These are phyloP conservation scores for Trichoderma cornu-damae DNA, from an alignment of 2,329 filamentous ascomycete species.

Conservation along the genomic window DNA sequence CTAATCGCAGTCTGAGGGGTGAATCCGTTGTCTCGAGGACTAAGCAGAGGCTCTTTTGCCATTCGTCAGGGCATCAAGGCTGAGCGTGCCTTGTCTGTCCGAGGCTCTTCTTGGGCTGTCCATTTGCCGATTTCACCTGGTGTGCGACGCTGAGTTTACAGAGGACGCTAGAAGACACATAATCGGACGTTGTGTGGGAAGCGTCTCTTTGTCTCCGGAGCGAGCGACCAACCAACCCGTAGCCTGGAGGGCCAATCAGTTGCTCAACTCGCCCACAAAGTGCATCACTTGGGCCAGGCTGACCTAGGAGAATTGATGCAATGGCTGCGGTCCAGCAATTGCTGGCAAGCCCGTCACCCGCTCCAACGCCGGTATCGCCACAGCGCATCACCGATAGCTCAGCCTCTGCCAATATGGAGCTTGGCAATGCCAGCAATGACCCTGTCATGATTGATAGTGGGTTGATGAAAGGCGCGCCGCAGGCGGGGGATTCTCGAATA, in stretches of 20 bases:
- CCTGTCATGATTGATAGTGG: slow-evolving; percentile 34
- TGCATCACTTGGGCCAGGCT: not conserved
- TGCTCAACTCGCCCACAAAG: not conserved
- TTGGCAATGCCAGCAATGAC: slow-evolving; percentile 35
- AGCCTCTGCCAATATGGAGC: slow-evolving; percentile 28
- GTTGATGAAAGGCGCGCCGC: slow-evolving; percentile 43
- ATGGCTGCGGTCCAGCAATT: slow-evolving; percentile 40
- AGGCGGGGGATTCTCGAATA: slow-evolving; percentile 52
- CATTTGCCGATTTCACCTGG: slow-evolving; percentile 1
- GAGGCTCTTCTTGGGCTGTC: not conserved
- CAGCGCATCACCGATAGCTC: slow-evolving; percentile 26
- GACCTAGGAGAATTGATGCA: not conserved
- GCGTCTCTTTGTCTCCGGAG: slow-evolving; percentile 8
- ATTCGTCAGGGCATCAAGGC: not conserved
- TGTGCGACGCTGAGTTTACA: slow-evolving; percentile 11
- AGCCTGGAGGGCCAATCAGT: not conserved
- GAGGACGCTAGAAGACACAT: slow-evolving; percentile 5
- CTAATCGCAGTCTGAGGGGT: not conserved
- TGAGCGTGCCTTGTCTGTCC: not conserved
- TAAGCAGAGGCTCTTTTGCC: not conserved
- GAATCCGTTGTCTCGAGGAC: not conserved
- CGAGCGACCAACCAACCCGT: not conserved
- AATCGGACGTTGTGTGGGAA: not conserved
- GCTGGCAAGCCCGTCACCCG: slow-evolving; percentile 32
- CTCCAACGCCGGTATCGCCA: slow-evolving; percentile 27